Base-by-base conservation (phyloP, 2,329 filamentous ascomycete genomes). In the Monosporascus sp. region DNA sequence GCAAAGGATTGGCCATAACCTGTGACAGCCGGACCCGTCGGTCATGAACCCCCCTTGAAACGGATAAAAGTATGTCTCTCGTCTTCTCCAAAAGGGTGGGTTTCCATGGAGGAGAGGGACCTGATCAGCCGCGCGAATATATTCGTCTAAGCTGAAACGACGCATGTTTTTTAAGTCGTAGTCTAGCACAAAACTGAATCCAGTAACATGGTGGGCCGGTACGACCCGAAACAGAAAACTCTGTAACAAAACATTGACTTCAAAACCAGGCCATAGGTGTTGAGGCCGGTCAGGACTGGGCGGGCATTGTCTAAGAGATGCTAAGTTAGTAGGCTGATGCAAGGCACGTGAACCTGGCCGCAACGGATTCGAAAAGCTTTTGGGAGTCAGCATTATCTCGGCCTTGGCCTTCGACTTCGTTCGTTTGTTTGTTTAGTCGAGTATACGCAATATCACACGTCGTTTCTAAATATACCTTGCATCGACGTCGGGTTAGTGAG, bases 1-100 rank as follows among this genome's bases (percentile, higher is more conserved):
- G 58, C 65, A 57, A 50, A 69, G 66, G 43, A 71, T 71, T 72
- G 72, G 72, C 58, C 63, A 57, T 52, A 51, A 52, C 52, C 53
- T 60, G 63, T 66, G 56, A 60, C 63, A 62, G 60, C 60, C 59
- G 57, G 55, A 56, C 55, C 57, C 53, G 54, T 52, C 55, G 51
- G 56, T 58, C 55, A 54, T 58, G 55, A 56, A 62, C 52, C 9
- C 31, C 31, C 31, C 31, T 9, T 35, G 31, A 35, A 35, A 46
- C 57, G 58, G 54, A 58, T 52, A 58, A 53, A 48, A 57, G 57
- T 55, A 56, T 63, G 63, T 65, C 59, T 66, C 60, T 65, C 62
- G 64, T 63, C 64, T 60, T 62, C 59, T 58, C 64, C 63, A 60
- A 61, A 55, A 52, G 52, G 47, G 51, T 43, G 45, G 54, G 52